Conservation (phyloP, 139 green algal species). For the Diplosphaera chodatii region DNA sequence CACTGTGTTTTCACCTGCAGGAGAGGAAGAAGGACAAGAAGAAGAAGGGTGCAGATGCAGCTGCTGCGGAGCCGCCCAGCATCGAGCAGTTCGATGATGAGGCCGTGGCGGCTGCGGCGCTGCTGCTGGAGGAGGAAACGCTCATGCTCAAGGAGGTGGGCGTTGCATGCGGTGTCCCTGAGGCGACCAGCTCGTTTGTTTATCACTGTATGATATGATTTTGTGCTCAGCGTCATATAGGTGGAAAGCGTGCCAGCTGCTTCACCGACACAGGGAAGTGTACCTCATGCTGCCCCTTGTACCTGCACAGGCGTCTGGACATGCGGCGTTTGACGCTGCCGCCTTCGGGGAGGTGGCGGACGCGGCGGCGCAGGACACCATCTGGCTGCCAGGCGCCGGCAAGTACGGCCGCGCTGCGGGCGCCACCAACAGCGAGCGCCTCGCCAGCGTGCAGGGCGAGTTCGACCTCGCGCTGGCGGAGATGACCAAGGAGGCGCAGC, state of each 20-base stretch:
- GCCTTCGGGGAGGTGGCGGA: conserved; percentile 56
- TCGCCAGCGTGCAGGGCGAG: conserved; percentile 47
- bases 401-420: conserved; percentile 43
- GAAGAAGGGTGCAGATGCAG: conserved; percentile 12
- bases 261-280: no score
- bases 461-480: conserved; percentile 51
- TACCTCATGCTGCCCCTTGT: background rate
- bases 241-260: no score
- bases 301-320: background rate
- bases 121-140: background rate
- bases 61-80: conserved; percentile 1
- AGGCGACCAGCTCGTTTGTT: no score
- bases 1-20: no score
- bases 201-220: no score
- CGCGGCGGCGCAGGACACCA: conserved; percentile 45
- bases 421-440: conserved; percentile 40
- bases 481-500: conserved; percentile 71
- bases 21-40: conserved; percentile 22
- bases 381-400: conserved; percentile 49
- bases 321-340: background rate
- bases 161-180: no score
- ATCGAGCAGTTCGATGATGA: conserved; percentile 9
- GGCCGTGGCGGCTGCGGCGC: background rate
- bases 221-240: no score
- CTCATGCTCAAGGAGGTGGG: background rate